Percentiles rank a stretch among this genome's conserved stretches.
phyloP scores from a whole-genome alignment of 257 asterid species.

The Solanum sejunctum region DNA sequence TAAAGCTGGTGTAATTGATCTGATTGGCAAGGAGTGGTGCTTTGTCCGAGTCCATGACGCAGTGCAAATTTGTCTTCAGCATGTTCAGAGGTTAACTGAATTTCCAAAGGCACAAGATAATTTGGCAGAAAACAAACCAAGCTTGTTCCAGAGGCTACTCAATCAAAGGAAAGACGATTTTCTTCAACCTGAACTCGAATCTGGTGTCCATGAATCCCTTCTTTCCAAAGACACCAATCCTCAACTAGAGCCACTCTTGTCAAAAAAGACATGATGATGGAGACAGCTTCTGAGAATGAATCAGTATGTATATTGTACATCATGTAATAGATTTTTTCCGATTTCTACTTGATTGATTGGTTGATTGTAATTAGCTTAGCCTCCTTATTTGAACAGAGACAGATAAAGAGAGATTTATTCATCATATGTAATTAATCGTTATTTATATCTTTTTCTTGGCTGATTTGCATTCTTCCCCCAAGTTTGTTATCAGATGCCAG shows the following conservation, averaged over 20 bases:
- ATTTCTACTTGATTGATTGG: neutral
- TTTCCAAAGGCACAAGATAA: slow-evolving; percentile 25
- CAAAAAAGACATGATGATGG: slow-evolving; percentile 30
- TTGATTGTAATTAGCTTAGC: neutral
- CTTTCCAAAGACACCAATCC: slow-evolving; percentile 13
- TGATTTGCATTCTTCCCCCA: neutral
- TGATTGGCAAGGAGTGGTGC: slow-evolving; percentile 84
- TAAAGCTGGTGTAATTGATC: slow-evolving; percentile 58
- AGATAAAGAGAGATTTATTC: neutral
- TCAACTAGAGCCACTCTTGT: slow-evolving; percentile 57
- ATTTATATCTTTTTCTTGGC: neutral
- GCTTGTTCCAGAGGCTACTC: slow-evolving; percentile 33
- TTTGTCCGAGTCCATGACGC: slow-evolving; percentile 93
- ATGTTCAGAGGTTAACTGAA: slow-evolving; percentile 41
- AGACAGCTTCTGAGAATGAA: neutral
- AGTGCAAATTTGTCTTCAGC: slow-evolving; percentile 79
- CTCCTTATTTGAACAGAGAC: neutral
- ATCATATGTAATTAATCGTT: neutral
- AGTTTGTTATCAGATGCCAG: neutral
- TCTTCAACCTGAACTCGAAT: slow-evolving; percentile 46
- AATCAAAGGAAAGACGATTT: slow-evolving; percentile 41
- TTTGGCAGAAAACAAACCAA: slow-evolving; percentile 23
- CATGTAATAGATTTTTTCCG: neutral
- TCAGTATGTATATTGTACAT: neutral
- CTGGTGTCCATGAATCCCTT: slow-evolving; percentile 26